A percentile compares a stretch with the other conserved stretches of the same genome.
These are phyloP conservation scores for Sindora glabra DNA, from an alignment of 306 rosid species.

Conservation along the genomic window DNA sequence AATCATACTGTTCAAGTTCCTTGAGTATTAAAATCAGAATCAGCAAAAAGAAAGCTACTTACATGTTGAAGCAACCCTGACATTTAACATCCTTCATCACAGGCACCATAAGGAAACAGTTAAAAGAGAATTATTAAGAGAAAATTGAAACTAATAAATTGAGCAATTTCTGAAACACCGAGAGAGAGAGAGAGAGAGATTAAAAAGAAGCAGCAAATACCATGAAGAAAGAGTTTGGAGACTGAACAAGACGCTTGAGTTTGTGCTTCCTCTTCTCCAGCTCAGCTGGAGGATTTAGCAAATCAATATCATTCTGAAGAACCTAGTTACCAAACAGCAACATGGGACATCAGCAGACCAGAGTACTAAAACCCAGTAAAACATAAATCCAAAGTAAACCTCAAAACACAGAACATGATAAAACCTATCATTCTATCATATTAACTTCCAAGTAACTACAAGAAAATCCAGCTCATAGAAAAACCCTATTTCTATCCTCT, in stretches of 20 bases:
- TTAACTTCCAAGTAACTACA: too few relatives aligned
- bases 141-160: not conserved
- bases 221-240: slow-evolving; percentile 24
- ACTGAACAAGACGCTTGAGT: slow-evolving; percentile 22
- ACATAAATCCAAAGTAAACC: too few relatives aligned
- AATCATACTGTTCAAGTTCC: not conserved
- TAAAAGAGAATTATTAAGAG: too few relatives aligned
- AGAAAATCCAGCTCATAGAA: too few relatives aligned
- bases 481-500: too few relatives aligned
- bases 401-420: too few relatives aligned
- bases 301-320: slow-evolving; percentile 19
- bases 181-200: not conserved
- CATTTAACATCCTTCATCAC: slow-evolving; percentile 19
- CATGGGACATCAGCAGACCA: not conserved
- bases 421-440: too few relatives aligned
- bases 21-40: not conserved
- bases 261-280: slow-evolving; percentile 22
- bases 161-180: not conserved
- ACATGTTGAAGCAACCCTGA: slow-evolving; percentile 26
- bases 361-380: not conserved
- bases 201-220: not conserved
- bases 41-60: not conserved
- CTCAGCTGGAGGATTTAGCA: slow-evolving; percentile 21
- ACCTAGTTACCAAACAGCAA: not conserved
- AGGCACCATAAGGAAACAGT: not conserved